Percentiles rank a stretch among this genome's conserved stretches.
Conservation (phyloP, 2,329 filamentous ascomycete genomes). For the Penicillium griseofulvum region DNA sequence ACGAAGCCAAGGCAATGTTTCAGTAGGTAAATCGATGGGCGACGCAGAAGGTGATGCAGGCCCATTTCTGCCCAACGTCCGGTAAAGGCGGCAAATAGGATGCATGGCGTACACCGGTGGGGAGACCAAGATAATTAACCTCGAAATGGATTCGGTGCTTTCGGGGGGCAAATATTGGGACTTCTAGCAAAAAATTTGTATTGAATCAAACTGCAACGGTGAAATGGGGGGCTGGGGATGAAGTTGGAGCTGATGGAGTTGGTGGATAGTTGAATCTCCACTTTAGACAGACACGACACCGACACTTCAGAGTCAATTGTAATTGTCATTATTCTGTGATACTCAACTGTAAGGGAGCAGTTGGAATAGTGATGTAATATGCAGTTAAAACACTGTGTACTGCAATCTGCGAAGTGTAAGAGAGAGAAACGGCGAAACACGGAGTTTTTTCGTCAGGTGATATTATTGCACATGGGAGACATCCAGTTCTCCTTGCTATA, state of each 20-base stretch:
- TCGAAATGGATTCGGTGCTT: conserved; percentile 5
- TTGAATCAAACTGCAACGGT: conserved; percentile 3
- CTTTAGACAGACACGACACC: conserved; percentile 21
- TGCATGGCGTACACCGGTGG: conserved; percentile 23
- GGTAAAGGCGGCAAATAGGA: conserved; percentile 24
- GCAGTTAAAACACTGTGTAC: conserved; percentile 1
- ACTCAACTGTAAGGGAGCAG: conserved; percentile 12
- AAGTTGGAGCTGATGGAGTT: conserved; percentile 8
- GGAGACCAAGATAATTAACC: conserved; percentile 18
- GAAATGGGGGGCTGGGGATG: conserved; percentile 5
- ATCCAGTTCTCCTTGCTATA: not conserved
- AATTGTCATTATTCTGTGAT: conserved; percentile 1
- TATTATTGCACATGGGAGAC: not conserved
- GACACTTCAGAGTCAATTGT: conserved; percentile 19
- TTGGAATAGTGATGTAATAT: conserved; percentile 17
- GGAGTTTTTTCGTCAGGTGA: not conserved
- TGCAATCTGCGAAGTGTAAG: conserved; percentile 3
- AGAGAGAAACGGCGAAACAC: not conserved
- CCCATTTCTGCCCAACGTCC: conserved; percentile 31
- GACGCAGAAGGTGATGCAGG: conserved; percentile 19
- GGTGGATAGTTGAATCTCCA: conserved; percentile 18
- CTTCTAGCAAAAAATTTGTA: not conserved
- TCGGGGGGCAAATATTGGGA: not conserved
- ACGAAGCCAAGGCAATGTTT: conserved; percentile 9
- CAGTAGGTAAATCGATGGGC: conserved; percentile 1